Evolutionary conservation across 345 rosid genomes (phyloP).

Genomic region (Aurinia saxatilis): DNA sequence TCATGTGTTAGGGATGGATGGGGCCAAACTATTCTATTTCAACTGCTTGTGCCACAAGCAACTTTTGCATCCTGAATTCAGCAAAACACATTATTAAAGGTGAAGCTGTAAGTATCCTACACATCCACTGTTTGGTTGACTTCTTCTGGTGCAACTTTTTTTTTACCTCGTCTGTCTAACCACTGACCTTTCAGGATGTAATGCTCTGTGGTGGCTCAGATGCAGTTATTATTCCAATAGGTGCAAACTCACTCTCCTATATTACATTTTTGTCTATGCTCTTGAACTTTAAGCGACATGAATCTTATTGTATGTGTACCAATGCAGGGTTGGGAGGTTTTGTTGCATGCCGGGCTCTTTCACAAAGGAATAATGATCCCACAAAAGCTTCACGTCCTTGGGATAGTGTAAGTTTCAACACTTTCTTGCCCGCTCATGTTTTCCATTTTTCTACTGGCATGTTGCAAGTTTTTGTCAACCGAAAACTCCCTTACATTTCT

Average conservation of each 20-base stretch:
- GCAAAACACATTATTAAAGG: constrained; percentile 92
- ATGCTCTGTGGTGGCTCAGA: constrained; percentile 99
- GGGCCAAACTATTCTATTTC: constrained; percentile 97
- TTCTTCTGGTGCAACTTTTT: constrained; percentile 6
- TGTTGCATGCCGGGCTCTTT: constrained; percentile 86
- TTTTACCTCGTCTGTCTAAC: background rate
- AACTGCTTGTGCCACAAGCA: constrained; percentile 94
- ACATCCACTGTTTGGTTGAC: constrained; percentile 5
- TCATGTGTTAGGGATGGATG: constrained; percentile 82
- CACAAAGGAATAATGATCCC: constrained; percentile 81
- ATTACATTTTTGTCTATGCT: background rate
- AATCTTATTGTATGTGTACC: constrained; percentile 16
- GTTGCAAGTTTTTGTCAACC: background rate
- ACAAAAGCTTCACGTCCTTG: constrained; percentile 96
- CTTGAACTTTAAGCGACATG: background rate
- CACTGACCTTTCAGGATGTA: constrained; percentile 61
- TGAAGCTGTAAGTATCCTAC: constrained; percentile 79
- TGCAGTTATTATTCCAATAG: constrained; percentile 82
- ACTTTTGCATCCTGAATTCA: constrained; percentile 85
- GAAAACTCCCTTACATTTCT: background rate
- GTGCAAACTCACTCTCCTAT: constrained; percentile 34
- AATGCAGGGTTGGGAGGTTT: constrained; percentile 95
- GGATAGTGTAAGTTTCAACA: constrained; percentile 55
- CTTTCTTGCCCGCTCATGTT: background rate
- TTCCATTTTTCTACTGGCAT: background rate